phyloP scores from a whole-genome alignment of 306 rosid genomes.

The Hippophae gyantsensis region DNA sequence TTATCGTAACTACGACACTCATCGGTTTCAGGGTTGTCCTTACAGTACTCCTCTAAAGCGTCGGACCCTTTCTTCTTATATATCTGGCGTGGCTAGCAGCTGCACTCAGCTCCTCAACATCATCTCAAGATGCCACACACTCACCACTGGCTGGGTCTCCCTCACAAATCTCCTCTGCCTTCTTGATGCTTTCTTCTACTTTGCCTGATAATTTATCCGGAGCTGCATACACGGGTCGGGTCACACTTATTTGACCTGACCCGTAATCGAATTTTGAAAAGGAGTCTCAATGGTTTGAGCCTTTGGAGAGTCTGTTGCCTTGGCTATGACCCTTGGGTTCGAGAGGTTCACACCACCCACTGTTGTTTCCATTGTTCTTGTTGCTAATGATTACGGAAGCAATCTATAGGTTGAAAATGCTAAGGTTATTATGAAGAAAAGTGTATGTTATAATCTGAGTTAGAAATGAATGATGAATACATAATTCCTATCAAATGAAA shows the following conservation, averaged over 20 bases:
- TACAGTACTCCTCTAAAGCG: constrained; percentile 65
- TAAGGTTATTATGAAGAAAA: no score
- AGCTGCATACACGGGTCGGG: constrained; percentile 40
- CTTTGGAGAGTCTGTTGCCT: constrained; percentile 24
- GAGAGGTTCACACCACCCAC: constrained; percentile 43
- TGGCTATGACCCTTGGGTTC: constrained; percentile 29
- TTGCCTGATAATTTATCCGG: constrained; percentile 66
- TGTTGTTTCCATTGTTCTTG: constrained; percentile 48
- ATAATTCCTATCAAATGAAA: no score
- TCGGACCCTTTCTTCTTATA: constrained; percentile 47
- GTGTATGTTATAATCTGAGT: no score
- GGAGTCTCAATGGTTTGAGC: constrained; percentile 20
- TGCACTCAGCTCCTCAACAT: constrained; percentile 96
- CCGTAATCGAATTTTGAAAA: constrained; percentile 1
- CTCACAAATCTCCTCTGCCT: constrained; percentile 60
- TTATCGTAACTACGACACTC: constrained; percentile 87
- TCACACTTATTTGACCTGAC: constrained; percentile 12
- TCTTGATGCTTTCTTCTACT: constrained; percentile 85
- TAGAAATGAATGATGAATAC: no score
- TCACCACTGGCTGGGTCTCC: constrained; percentile 67
- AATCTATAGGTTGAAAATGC: neutral
- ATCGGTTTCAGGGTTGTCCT: constrained; percentile 70
- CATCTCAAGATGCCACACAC: constrained; percentile 96
- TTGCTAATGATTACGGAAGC: neutral
- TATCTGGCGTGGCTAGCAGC: constrained; percentile 92